These are phyloP conservation scores for Cercospora sp. DNA, from an alignment of 2,329 filamentous ascomycete genomes.

Conservation along the genomic window DNA sequence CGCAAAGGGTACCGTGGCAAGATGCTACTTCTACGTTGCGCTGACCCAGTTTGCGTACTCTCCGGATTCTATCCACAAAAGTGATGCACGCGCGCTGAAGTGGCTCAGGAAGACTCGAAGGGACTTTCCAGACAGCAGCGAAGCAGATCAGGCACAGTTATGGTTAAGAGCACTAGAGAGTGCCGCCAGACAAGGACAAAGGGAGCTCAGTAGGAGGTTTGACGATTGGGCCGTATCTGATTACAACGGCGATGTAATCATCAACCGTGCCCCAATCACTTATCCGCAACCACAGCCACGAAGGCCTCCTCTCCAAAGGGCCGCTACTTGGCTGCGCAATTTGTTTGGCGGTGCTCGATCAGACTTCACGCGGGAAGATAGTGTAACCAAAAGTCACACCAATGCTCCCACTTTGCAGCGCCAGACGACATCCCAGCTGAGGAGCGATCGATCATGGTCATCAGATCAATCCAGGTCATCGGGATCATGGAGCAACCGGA, in stretches of 20 bases:
- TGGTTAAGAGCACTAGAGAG: background rate
- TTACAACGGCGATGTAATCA: background rate
- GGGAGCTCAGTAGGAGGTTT: background rate
- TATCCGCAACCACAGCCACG: background rate
- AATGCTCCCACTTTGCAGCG: background rate
- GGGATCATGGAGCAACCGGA: background rate
- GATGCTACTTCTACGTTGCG: conserved; percentile 9
- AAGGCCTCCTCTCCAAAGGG: background rate
- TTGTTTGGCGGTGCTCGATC: background rate
- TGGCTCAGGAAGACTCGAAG: background rate
- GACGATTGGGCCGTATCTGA: background rate
- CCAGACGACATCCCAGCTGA: background rate
- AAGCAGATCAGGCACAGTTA: conserved; percentile 2
- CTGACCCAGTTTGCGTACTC: conserved; percentile 9
- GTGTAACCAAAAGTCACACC: background rate
- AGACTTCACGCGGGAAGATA: background rate
- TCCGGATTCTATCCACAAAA: background rate
- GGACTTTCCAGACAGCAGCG: background rate
- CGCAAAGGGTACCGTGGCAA: background rate
- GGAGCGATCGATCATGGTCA: background rate
- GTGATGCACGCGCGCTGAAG: conserved; percentile 6
- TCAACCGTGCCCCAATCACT: background rate
- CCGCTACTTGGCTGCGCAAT: background rate
- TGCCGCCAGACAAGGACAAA: background rate
- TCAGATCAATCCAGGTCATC: background rate